These are phyloP conservation scores for Fraxinus pennsylvanica DNA, from an alignment of 257 asterid species.

Conservation along the genomic window DNA sequence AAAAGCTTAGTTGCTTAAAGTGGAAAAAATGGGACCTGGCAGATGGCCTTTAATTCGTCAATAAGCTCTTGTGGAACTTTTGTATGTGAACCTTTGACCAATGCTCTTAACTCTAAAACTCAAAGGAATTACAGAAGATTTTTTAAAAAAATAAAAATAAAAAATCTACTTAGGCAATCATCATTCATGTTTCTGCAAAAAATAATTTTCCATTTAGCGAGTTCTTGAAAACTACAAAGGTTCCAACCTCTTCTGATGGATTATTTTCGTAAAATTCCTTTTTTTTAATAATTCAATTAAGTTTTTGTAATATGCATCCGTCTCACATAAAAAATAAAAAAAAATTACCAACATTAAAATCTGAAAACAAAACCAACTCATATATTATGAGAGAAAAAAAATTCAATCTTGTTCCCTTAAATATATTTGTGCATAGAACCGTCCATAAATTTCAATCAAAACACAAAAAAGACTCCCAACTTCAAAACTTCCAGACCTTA, in stretches of 20 bases:
- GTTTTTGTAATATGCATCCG: no score
- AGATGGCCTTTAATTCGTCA: constrained; percentile 63
- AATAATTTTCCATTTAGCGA: neutral
- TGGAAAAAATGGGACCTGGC: constrained; percentile 52
- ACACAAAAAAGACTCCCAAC: neutral
- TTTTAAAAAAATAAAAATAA: neutral
- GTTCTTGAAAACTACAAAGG: no score
- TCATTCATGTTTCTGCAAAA: neutral
- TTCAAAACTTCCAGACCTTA: neutral
- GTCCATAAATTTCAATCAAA: constrained; percentile 1
- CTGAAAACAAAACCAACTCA: no score
- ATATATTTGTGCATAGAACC: no score
- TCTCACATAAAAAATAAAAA: neutral
- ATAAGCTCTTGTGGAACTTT: constrained; percentile 61
- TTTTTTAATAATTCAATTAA: neutral
- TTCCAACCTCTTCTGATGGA: no score
- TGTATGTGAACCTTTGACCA: constrained; percentile 69
- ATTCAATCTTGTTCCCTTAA: no score
- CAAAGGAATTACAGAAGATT: constrained; percentile 2
- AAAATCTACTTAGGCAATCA: neutral
- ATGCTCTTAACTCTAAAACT: constrained; percentile 42
- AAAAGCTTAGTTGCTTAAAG: neutral
- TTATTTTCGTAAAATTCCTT: no score
- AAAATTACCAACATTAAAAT: no score
- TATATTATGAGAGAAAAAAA: no score